These are phyloP conservation scores for Ruellia speciosa DNA, from an alignment of 305 asterid species.

Conservation along the genomic window DNA sequence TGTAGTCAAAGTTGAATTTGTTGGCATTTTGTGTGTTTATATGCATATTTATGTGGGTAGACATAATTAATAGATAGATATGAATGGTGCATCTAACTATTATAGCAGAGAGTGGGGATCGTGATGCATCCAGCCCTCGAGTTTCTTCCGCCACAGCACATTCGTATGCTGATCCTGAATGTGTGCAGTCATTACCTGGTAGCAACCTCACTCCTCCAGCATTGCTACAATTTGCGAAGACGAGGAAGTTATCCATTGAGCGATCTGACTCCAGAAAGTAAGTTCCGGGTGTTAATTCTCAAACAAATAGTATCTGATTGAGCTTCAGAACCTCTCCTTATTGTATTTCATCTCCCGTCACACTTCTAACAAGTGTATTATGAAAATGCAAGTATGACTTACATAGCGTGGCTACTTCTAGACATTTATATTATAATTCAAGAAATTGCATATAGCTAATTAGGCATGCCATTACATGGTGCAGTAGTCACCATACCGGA, in stretches of 20 bases:
- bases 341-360: not conserved
- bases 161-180: slow-evolving; percentile 71
- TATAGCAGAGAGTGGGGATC: slow-evolving; percentile 42
- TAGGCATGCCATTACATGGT: not conserved
- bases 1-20: slow-evolving; percentile 1
- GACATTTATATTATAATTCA: slow-evolving; percentile 3
- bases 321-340: slow-evolving; percentile 10
- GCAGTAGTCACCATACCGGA: not conserved
- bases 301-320: not conserved
- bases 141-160: slow-evolving; percentile 64
- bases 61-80: not conserved
- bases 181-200: slow-evolving; percentile 64
- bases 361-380: slow-evolving; percentile 1
- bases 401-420: slow-evolving; percentile 7
- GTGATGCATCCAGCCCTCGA: slow-evolving; percentile 61
- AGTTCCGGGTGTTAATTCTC: slow-evolving; percentile 25
- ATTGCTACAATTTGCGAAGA: slow-evolving; percentile 83
- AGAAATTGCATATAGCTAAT: not conserved
- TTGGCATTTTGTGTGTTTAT: no score
- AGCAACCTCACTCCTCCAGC: slow-evolving; percentile 61
- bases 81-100: slow-evolving; percentile 19
- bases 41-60: not conserved
- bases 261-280: slow-evolving; percentile 92
- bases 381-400: slow-evolving; percentile 1
- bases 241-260: slow-evolving; percentile 79